phyloP scores from a whole-genome alignment of 148 eudicot genomes.

The Rhododendron molle region DNA sequence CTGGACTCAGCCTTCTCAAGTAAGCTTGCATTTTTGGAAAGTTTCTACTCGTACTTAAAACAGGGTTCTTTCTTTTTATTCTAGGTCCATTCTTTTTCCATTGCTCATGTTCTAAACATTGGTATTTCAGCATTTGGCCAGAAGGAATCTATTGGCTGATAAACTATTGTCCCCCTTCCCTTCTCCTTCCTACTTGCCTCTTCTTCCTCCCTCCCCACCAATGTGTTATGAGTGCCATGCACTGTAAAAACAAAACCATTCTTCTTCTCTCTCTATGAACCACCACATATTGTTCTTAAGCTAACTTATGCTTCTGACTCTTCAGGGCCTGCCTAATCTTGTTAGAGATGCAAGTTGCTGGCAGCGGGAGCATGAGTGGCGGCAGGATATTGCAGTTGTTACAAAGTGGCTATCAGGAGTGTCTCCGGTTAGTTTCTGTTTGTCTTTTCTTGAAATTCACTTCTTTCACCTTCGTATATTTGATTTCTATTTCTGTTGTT shows the following conservation, averaged over 20 bases:
- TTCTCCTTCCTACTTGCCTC: background rate
- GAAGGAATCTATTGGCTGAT: slow-evolving; percentile 6
- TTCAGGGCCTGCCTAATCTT: slow-evolving; percentile 75
- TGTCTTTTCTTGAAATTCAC: slow-evolving; percentile 12
- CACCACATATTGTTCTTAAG: background rate
- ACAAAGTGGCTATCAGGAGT: slow-evolving; percentile 97
- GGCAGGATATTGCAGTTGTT: slow-evolving; percentile 97
- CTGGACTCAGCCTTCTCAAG: slow-evolving; percentile 90
- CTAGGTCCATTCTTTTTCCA: background rate
- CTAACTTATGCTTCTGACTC: slow-evolving; percentile 15
- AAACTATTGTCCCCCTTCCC: background rate
- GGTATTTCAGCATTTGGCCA: background rate
- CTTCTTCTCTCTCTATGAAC: background rate
- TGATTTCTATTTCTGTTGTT: slow-evolving; percentile 8
- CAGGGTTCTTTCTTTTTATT: background rate
- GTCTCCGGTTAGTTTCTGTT: slow-evolving; percentile 65
- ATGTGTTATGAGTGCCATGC: background rate
- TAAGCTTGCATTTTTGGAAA: slow-evolving; percentile 25
- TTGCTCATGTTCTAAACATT: background rate
- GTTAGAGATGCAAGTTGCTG: slow-evolving; percentile 91
- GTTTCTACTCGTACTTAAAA: background rate
- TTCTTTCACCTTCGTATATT: background rate
- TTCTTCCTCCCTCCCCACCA: background rate
- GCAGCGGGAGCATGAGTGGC: slow-evolving; percentile 98
- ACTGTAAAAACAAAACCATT: background rate